These are phyloP conservation scores for Tetrastigma voinierianum DNA, from an alignment of 164 flowering plant species.

Conservation along the genomic window DNA sequence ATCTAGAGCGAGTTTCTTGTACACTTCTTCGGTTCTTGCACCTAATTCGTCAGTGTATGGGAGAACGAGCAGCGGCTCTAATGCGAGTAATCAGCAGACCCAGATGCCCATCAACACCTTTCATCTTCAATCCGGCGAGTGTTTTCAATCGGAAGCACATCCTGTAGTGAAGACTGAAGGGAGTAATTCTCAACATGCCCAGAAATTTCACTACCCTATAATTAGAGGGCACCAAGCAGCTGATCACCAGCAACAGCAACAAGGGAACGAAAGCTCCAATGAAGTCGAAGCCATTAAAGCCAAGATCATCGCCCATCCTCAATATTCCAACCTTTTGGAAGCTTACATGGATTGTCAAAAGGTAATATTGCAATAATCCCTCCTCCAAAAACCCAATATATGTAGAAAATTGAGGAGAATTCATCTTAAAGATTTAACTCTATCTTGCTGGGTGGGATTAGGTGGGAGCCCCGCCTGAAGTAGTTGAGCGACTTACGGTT, in stretches of 20 bases:
- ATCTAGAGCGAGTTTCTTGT: conserved; percentile 50
- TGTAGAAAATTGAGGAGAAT: background rate
- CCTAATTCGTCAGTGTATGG: conserved; percentile 37
- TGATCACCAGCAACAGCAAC: conserved; percentile 25
- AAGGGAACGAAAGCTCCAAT: conserved; percentile 16
- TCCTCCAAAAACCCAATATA: background rate
- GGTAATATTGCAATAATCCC: conserved; percentile 34
- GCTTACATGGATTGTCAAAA: conserved; percentile 96
- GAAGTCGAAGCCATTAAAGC: conserved; percentile 81
- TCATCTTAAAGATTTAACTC: background rate
- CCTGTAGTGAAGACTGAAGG: conserved; percentile 54
- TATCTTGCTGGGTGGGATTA: conserved; percentile 13
- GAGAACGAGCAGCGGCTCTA: conserved; percentile 26
- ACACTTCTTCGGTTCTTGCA: conserved; percentile 29
- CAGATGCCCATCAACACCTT: conserved; percentile 25
- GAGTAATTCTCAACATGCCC: conserved; percentile 25
- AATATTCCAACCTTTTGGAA: conserved; percentile 72
- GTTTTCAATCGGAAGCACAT: conserved; percentile 28
- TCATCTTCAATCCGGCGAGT: conserved; percentile 40
- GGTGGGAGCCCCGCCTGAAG: conserved; percentile 96
- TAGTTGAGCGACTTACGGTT: conserved; percentile 58
- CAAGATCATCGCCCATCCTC: conserved; percentile 89
- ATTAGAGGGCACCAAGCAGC: conserved; percentile 18
- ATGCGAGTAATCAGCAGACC: conserved; percentile 18
- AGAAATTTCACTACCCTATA: conserved; percentile 35